Evolutionary conservation across 2,329 filamentous ascomycete genomes (phyloP), one percentile per base, ranked within the genome.

Genomic region (Xylaria sp.): DNA sequence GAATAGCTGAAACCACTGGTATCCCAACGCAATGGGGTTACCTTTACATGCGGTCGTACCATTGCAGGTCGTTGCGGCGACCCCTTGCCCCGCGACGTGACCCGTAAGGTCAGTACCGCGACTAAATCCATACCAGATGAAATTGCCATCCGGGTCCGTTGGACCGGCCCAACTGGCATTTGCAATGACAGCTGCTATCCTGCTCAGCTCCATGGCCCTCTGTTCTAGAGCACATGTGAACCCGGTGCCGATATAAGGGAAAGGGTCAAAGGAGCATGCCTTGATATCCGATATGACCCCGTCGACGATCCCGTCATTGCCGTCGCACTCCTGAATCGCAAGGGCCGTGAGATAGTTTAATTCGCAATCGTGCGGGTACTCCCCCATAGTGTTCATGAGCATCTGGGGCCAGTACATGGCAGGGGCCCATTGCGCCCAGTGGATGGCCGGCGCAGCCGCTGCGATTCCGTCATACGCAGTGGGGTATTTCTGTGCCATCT

Each of bases 401-500:
- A 60, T 47, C 21, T 64, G 49, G 2, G 61, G 55, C 61, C 59
- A 63, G 18, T 50, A 47, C 40, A 46, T 58, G 26, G 52, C 18
- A 13, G 52, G 39, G 4, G 53, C 21, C 17, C 49, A 56, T 34
- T 59, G 42, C 7, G 50, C 59, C 56, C 52, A 63, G 46, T 63
- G 50, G 11, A 63, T 48, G 6, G 43, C 72, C 40, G n/a, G 78
- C 64, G 49, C 78, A 17, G 72, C 75, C 1, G 80, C 80, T 0
- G 82, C 63, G 13, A 84, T 76, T 2, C 82, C 82, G 42, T 84
- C 78, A 41, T 81, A 84, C 29, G 79, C 76, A 1, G 77, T 71
- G 0, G 82, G 81, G 54, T 78, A 82, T 7, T 73, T 65, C 59
- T 84, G 78, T 0, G 79, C 76, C 9, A 79, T 71, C 60, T 78